Evolutionary conservation across 495 filamentous ascomycete species (phyloP), one percentile per base, ranked within the genome.

Genomic region (Daldinia grandis): DNA sequence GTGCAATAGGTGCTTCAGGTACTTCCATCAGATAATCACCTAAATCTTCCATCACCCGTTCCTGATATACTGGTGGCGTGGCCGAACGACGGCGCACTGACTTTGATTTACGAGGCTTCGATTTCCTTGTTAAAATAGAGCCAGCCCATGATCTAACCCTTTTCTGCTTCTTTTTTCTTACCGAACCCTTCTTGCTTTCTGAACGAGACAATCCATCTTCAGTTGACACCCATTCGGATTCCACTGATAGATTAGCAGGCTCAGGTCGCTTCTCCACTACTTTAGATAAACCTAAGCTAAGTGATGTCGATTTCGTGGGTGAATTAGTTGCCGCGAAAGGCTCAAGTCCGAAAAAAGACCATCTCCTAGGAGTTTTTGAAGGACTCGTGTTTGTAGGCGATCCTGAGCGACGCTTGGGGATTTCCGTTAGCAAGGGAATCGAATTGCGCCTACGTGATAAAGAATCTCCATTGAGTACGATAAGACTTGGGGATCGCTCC

Each of bases 111-210:
- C 81, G 77, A 51, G 78, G 59, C 4, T 84, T 84, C 8, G 85
- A 81, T 73, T 93, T 94, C 30, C 90, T 85, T 19, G 90, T 88
- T 37, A 95, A 77, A 65, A 95, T 90, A 19, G 91, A 87, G 27
- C 90, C 91, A 37, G 92, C 92, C 92, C 92, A 95, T 1, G 88
- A 87, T 68, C 90, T 92, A 59, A 94, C 91, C 78, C 89, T 93
- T 76, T 92, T 92, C 69, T 91, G 87, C 74, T 89, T 90, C 78
- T 92, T 92, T 44, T 81, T 83, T 14, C 80, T 73, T n/a, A 67
- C 61, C 0, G 70, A 66, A 33, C 58, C 74, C 76, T 92, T 93
- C 67, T 83, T 82, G 35, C 73, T 75, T 3, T 70, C 66, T 40
- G 30, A 7, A 30, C 49, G 31, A 44, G 63, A 57, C 17, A 53